Base-by-base conservation (phyloP, 352 stramenopile genomes). In the Globisporangium emineosum region DNA sequence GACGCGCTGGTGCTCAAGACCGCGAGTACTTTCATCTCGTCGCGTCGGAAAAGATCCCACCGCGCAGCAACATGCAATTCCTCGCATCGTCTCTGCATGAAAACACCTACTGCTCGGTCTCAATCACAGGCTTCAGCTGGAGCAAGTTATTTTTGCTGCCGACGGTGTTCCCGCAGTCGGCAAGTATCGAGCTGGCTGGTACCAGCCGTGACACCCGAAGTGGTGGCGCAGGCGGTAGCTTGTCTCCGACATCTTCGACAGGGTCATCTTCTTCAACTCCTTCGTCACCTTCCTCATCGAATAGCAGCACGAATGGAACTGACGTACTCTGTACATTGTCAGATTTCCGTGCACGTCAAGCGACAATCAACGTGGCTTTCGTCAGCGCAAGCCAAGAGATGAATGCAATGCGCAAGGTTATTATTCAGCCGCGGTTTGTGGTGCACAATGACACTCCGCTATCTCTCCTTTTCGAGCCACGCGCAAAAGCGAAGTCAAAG, bases 1-100 rank as follows among this genome's bases (percentile, higher is more conserved):
- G 71, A 7, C 78, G 81, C 29, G 68, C 78, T 6, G 75, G 77
- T 13, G 77, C 76, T 17, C 72, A 80, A 37, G 81, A 92, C 43
- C 78, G 81, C 54, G 81, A 93, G 58, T 87, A 90, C 32, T 86
- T 81, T 6, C 86, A 95, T 42, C 66, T 95, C 21, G 74, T 95
- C 45, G 78, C 79, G 1, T 90, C 81, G 0, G 78, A 89, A 32
- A 78, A 81, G 33, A 81, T 93, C 45, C 65, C 71, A 13, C 69
- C 81, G 0, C 73, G 73, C 37, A 65, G 68, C 9, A 81, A 68
- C 19, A 67, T 81, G 17, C 80, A 93, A 60, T 87, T 90, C 21
- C 60, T 90, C 3, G 73, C 80, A 13, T 88, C 81, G 21, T 89
- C 83, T 47, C 73, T 95, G 17, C 79, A 91, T n/a, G 83, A 90